Evolutionary conservation across 139 green algal genomes (phyloP), one percentile per base, ranked within the genome.

Genomic region (Chlamydomonas sp.): DNA sequence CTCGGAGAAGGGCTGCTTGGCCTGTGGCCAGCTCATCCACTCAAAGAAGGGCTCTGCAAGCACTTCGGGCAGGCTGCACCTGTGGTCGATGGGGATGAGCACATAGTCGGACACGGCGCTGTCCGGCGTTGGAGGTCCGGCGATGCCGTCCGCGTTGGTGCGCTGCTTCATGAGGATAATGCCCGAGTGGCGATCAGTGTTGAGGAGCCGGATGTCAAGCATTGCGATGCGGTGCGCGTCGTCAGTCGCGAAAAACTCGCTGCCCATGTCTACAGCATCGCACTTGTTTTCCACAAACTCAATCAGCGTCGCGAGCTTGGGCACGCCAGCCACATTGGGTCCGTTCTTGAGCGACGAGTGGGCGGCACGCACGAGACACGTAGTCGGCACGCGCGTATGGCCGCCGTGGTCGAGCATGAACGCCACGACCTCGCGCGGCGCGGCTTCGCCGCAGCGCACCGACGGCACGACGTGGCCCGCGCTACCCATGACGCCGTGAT

Each of bases 51-150:
- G 87, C 37, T 88, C 86, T 80, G 97, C 92, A 36, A 97, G 76
- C 2, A 86, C 90, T 71, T 97, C 92, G 2, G 95, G 95, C 67
- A 99, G 82, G 72, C 89, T 94, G 80, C 96, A 99, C 63, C 95
- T 95, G 76, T 99, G 95, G 81, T 99, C 95, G 39, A 99, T 99
- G 22, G 95, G 95, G 35, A 97, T 78, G 8, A 99, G 86, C 71
- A 89, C 62, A 34, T 57, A 58, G 6, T 31, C 20, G 5, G 30
- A 43, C 31, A 48, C 34, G 39, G 31, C 58, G n/a, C n/a, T n/a
- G n/a, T n/a, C n/a, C n/a, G n/a, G n/a, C n/a, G n/a, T n/a, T n/a
- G n/a, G n/a, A n/a, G n/a, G n/a, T 48, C 64, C 30, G 33, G 5
- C 33, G 2, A 35, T 6, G 10, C 36, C 26, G 49, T 58, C 20